phyloP scores from a whole-genome alignment of 2,329 filamentous ascomycete species.

The Cladosporium sp. region DNA sequence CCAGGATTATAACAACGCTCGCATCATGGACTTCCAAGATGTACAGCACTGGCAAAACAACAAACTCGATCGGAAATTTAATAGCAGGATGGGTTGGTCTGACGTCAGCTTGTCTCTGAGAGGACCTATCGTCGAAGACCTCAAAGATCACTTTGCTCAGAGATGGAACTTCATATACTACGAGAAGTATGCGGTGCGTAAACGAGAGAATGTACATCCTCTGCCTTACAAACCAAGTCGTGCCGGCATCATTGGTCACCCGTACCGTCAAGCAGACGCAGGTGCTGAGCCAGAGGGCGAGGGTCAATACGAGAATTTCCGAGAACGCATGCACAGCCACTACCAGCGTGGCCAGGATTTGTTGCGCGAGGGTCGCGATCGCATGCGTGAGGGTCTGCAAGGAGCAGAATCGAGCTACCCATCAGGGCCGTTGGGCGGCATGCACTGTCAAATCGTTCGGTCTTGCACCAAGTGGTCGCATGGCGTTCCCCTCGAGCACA shows the following conservation, averaged over 20 bases:
- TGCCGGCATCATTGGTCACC: constrained; percentile 31
- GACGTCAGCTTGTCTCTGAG: constrained; percentile 74
- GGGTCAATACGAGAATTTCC: constrained; percentile 29
- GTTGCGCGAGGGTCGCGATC: constrained; percentile 22
- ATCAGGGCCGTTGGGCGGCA: constrained; percentile 57
- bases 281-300: constrained; percentile 23
- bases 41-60: constrained; percentile 81
- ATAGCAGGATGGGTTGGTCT: constrained; percentile 87
- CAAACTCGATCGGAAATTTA: constrained; percentile 66
- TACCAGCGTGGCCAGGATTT: constrained; percentile 22
- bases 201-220: constrained; percentile 45
- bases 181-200: constrained; percentile 67
- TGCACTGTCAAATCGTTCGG: constrained; percentile 76
- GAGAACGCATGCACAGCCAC: constrained; percentile 27
- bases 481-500: constrained; percentile 62
- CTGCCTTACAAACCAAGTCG: constrained; percentile 33
- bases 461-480: constrained; percentile 51
- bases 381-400: constrained; percentile 19
- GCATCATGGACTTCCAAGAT: constrained; percentile 73
- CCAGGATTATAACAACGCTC: constrained; percentile 89
- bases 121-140: constrained; percentile 69
- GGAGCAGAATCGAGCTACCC: constrained; percentile 22
- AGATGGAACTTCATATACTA: constrained; percentile 89
- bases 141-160: constrained; percentile 74
- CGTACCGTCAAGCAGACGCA: constrained; percentile 23